Base-by-base conservation (phyloP, 352 stramenopile genomes). In the Globisporangium carolinianum region DNA sequence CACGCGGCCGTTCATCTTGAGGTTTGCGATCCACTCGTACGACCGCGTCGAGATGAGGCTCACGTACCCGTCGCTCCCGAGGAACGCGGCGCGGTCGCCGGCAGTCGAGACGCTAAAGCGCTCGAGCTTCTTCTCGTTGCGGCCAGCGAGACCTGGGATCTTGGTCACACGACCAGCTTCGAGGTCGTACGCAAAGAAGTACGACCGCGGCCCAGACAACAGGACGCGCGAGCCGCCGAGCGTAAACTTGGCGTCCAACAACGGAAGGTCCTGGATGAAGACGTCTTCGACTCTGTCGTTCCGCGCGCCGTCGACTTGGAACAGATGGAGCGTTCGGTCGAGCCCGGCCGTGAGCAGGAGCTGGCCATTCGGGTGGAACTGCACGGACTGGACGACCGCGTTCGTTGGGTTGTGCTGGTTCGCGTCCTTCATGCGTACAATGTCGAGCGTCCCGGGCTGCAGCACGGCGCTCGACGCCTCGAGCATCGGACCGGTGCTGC, bases 181-280 rank as follows among this genome's bases (percentile, higher is more conserved):
- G 18, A 98, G 77, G 76, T 99, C 95, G 71, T 98, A 98, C 55
- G 85, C 90, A 70, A 99, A 99, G 66, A 98, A 99, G 71, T 97
- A 98, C 45, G 91, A 80, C 43, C 96, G 90, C 35, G 95, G 84
- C 18, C 97, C 96, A 4, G 83, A 89, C 6, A 98, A 65, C 17
- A 99, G 75, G 12, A 97, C 87, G 61, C 94, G 76, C 35, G 74
- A 81, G 42, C 90, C 87, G 12, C 71, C 66, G 10, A 79, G 51
- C 15, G 87, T 86, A 64, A 97, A 98, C 70, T 86, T 82, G 15
- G 91, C 89, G 55, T 84, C 77, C 9, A 71, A 60, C 10, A 98
- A 95, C 3, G 94, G 91, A 50, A 98, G 62, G 53, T 97, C 92
- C 57, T 92, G 81, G 42, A 98, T 67, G 47, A 91, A 94, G 14